Evolutionary conservation across 148 eudicot species (phyloP), one percentile per base, ranked within the genome.

Genomic region (Rheum nobile): DNA sequence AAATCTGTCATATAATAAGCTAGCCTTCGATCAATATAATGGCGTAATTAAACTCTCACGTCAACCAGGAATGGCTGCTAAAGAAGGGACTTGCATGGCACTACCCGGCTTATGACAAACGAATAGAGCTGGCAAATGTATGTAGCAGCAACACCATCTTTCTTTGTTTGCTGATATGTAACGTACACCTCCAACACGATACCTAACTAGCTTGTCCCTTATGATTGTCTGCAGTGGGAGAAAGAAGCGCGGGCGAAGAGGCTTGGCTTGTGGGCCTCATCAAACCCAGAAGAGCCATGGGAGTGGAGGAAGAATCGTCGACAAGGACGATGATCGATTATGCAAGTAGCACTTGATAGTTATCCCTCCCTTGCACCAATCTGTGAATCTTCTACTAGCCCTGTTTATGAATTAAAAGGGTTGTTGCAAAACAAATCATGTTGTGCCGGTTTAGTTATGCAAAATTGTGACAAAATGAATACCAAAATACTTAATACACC

Each of bases 31-130:
- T n/a, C n/a, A n/a, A 13, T 46, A 5, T 14, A 14, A 19, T 0
- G 22, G 22, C 55, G 19, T 17, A 14, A 46, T 17, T 46, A 17
- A 13, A 0, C 16, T 13, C 19, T 13, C 19, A 17, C 26, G 59
- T 8, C 31, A 52, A 38, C 12, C 65, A 95, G 97, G 98, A 95
- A 78, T 22, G 55, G 70, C 86, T 91, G 97, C 88, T 95, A 42
- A 95, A 95, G 92, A 95, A 91, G 77, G 98, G 98, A 54, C 78
- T 90, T 17, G 98, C 90, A 54, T 95, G 98, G 98, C 98, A 95
- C 29, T 91, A 91, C 63, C 80, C 84, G 74, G 98, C 93, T 34
- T 90, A 95, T 70, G 97, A 91, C 77, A 79, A 71, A 65, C 89
- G 96, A 1, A 78, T 87, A 26, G 90, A 94, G 19, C 79, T 94